These are phyloP conservation scores for Echinosophora koreensis DNA, from an alignment of 306 rosid species.

Conservation along the genomic window DNA sequence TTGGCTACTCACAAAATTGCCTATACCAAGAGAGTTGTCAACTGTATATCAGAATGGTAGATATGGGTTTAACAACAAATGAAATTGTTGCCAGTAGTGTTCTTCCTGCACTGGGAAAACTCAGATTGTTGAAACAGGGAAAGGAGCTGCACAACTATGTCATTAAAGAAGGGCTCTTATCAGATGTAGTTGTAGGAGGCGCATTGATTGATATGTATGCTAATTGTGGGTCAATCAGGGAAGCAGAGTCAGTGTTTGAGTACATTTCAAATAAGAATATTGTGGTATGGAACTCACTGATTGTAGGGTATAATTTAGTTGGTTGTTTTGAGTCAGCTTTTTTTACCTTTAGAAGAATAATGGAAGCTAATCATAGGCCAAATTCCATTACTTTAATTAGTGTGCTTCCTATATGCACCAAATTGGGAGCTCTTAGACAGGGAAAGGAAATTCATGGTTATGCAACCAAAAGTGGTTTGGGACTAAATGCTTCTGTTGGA, in stretches of 20 bases:
- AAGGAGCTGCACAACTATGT: constrained; percentile 55
- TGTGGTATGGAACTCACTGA: constrained; percentile 56
- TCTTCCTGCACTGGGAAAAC: constrained; percentile 59
- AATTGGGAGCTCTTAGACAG: constrained; percentile 51
- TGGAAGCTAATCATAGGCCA: constrained; percentile 50
- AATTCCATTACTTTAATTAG: constrained; percentile 55
- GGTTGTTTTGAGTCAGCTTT: constrained; percentile 51
- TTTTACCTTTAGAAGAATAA: constrained; percentile 47
- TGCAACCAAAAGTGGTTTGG: constrained; percentile 51
- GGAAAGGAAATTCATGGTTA: constrained; percentile 65
- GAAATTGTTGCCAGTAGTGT: constrained; percentile 46
- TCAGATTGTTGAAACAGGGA: constrained; percentile 56
- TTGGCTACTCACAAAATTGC: constrained; percentile 57
- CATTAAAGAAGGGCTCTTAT: constrained; percentile 46
- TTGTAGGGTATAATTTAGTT: constrained; percentile 51
- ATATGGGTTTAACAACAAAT: constrained; percentile 49
- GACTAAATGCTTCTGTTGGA: constrained; percentile 44
- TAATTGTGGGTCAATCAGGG: constrained; percentile 57
- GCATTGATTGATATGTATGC: constrained; percentile 59
- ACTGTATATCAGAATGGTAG: constrained; percentile 48
- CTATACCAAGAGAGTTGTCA: constrained; percentile 45
- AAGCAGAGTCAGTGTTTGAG: constrained; percentile 50
- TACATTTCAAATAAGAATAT: constrained; percentile 45
- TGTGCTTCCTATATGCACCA: constrained; percentile 62
- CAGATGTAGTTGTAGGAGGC: constrained; percentile 52